phyloP scores from a whole-genome alignment of 2,329 filamentous ascomycete genomes.

The Thelonectria discophora region DNA sequence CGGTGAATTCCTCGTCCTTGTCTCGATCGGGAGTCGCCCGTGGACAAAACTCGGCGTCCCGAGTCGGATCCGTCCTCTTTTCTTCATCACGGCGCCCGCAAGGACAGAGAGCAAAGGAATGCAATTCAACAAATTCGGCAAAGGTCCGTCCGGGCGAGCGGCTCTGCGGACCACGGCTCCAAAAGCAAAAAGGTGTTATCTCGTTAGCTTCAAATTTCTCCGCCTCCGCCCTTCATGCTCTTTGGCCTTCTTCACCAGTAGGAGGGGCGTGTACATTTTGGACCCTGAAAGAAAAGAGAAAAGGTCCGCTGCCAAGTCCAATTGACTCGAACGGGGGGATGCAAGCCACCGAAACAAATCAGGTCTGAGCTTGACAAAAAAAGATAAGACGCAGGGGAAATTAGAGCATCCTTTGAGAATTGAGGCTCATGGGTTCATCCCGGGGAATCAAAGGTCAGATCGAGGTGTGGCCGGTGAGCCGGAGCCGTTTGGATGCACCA shows the following conservation, averaged over 20 bases:
- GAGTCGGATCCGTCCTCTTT: neutral
- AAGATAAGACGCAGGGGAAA: too few relatives aligned
- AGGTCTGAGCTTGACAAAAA: too few relatives aligned
- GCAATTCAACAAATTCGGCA: conserved; percentile 21
- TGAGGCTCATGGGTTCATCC: too few relatives aligned
- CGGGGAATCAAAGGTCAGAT: neutral
- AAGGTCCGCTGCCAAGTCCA: too few relatives aligned
- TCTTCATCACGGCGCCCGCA: neutral
- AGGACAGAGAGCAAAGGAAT: neutral
- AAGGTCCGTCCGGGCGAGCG: conserved; percentile 35
- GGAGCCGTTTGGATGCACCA: too few relatives aligned
- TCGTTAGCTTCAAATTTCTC: conserved; percentile 13
- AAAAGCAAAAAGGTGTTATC: conserved; percentile 28
- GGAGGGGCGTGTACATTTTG: too few relatives aligned
- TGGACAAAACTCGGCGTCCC: neutral
- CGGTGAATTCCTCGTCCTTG: neutral
- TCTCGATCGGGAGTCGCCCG: neutral
- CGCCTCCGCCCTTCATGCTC: neutral
- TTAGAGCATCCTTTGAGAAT: too few relatives aligned
- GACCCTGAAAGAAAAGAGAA: too few relatives aligned
- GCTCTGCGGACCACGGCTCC: conserved; percentile 34
- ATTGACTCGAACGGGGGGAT: too few relatives aligned
- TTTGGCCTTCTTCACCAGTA: too few relatives aligned
- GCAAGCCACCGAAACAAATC: too few relatives aligned
- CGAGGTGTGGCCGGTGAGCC: too few relatives aligned